phyloP scores from a whole-genome alignment of 73 alveolate species.

The Paraurostyla sp. region DNA sequence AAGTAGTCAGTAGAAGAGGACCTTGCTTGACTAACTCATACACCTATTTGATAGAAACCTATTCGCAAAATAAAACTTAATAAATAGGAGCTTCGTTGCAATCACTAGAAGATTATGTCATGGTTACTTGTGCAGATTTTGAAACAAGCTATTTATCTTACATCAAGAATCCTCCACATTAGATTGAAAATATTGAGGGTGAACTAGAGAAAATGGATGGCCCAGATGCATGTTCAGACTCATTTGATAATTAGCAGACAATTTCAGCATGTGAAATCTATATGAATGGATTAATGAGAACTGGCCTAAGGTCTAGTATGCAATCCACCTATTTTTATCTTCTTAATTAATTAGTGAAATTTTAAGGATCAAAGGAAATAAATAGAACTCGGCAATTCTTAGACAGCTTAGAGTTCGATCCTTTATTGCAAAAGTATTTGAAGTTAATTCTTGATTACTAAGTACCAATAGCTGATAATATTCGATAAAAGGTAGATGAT shows the following conservation, averaged over 20 bases:
- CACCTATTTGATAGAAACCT: background rate
- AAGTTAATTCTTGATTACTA: background rate
- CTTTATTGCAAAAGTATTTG: background rate
- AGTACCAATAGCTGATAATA: background rate
- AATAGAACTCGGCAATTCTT: background rate
- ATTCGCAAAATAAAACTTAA: background rate
- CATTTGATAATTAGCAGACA: background rate
- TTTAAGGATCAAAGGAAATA: background rate
- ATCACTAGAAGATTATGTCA: background rate
- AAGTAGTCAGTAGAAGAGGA: slow-evolving; percentile 4
- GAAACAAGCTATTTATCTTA: background rate
- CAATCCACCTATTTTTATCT: background rate
- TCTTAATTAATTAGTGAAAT: background rate
- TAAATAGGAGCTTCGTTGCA: background rate
- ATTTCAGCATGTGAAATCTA: background rate
- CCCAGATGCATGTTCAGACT: background rate
- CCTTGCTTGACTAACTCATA: background rate
- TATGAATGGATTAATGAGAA: background rate
- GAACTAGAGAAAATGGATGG: background rate
- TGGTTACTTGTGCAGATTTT: background rate
- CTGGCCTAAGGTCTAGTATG: background rate
- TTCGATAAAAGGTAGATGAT: background rate
- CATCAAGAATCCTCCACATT: slow-evolving; percentile 1
- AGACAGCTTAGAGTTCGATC: background rate
- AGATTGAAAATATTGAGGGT: background rate